These are phyloP conservation scores for Citrus glauca DNA, from an alignment of 345 rosid species.

Conservation along the genomic window DNA sequence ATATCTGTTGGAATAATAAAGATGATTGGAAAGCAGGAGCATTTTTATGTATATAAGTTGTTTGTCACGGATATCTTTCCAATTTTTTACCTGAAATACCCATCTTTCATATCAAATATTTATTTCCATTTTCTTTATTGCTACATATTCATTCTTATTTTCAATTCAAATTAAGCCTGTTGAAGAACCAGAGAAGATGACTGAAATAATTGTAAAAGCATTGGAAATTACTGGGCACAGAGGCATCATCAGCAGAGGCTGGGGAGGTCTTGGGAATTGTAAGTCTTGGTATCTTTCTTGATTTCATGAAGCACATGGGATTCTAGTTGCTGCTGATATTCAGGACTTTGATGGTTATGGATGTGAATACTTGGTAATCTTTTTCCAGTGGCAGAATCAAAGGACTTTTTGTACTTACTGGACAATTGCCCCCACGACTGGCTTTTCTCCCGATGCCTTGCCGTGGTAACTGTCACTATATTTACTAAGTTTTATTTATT, in stretches of 20 bases:
- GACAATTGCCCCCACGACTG: conserved; percentile 79
- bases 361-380: not conserved
- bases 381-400: conserved; percentile 41
- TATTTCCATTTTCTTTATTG: not conserved
- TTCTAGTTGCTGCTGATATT: not conserved
- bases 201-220: conserved; percentile 49
- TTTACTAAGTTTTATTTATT: not conserved
- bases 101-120: not conserved
- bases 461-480: conserved; percentile 45
- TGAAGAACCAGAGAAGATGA: conserved; percentile 61
- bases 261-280: conserved; percentile 77
- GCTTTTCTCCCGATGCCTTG: conserved; percentile 54
- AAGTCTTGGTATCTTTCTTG: conserved; percentile 18
- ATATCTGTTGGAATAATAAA: not conserved
- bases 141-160: not conserved
- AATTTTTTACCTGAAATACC: not conserved
- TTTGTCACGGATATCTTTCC: too few species aligned
- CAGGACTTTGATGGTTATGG: not conserved
- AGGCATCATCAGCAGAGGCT: conserved; percentile 70
- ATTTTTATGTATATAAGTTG: not conserved
- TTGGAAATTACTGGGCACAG: conserved; percentile 52
- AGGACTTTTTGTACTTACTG: conserved; percentile 45
- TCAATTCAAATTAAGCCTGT: conserved; percentile 42
- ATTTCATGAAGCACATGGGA: not conserved
- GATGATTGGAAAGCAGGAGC: not conserved